Base-by-base conservation (phyloP, 2,329 filamentous ascomycete species). In the Rosellinia necatrix region DNA sequence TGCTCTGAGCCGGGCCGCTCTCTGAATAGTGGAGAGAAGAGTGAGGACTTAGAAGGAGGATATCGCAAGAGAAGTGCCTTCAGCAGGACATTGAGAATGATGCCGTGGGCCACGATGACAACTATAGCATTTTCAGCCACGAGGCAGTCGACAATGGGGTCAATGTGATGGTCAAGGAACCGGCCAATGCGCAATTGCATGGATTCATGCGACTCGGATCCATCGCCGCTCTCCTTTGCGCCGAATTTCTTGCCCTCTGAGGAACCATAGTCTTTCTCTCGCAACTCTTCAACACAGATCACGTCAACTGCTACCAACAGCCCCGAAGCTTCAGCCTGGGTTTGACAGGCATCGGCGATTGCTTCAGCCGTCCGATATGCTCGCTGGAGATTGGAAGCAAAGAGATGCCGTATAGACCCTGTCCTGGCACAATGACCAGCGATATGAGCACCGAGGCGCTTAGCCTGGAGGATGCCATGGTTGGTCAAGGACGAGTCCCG, bases 391-490 rank as follows among this genome's bases (percentile, higher is more conserved):
- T 92, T 85, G 6, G 92, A 96, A 1, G 90, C 83, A 71, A 91
- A 94, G 58, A 96, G 75, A 59, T 86, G 81, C n/a, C 77, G 81
- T 63, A 90, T 64, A 6, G 67, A 60, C 15, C 67, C 65, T 58
- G 72, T 62, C 21, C 38, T 15, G 8, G 64, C 40, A 24, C 56
- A 38, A 29, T 66, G 68, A 15, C 66, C 58, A 1, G 75, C 73
- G 5, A 96, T 81, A 66, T 89, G 79, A 13, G 79, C 71, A 24
- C 84, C 91, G 1, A 96, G 79, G 25, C 85, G 83, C 40, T 81
- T 83, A n/a, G 89, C 85, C 72, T 96, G 92, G 44, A 92, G 80
- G 48, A 88, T 81, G 53, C 92, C 92, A 74, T 96, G 90, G 61
- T 85, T 87, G 21, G 92, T 96, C 65, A 96, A 78, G 35, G 84